phyloP scores from a whole-genome alignment of 768 basidiomycete genomes.

The Strobilomyces echinocephalus region DNA sequence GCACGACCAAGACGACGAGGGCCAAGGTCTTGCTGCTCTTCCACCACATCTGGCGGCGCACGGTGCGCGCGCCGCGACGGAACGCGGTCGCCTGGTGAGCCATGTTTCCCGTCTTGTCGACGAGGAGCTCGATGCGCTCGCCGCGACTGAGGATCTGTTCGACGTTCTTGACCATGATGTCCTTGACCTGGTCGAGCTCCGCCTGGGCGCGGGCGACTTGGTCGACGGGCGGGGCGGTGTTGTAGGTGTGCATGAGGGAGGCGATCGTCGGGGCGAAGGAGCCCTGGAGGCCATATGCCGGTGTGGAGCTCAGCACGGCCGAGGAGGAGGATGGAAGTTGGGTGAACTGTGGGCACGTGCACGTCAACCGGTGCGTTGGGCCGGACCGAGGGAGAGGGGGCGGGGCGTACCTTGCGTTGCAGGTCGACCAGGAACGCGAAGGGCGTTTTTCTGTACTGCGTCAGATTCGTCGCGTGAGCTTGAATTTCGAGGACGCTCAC shows the following conservation, averaged over 20 bases:
- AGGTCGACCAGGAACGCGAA: slow-evolving; percentile 90
- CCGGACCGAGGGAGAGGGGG: neutral
- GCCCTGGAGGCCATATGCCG: slow-evolving; percentile 65
- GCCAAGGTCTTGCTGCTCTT: slow-evolving; percentile 67
- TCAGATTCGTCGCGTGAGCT: neutral
- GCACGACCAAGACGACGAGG: slow-evolving; percentile 63
- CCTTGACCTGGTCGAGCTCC: slow-evolving; percentile 86
- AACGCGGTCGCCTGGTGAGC: slow-evolving; percentile 93
- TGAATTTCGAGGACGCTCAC: slow-evolving; percentile 31
- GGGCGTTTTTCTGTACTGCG: slow-evolving; percentile 67
- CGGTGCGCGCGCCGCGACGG: slow-evolving; percentile 79
- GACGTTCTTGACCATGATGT: slow-evolving; percentile 98
- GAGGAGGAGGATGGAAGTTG: slow-evolving; percentile 63
- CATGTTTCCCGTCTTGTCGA: slow-evolving; percentile 97
- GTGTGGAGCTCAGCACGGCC: slow-evolving; percentile 40
- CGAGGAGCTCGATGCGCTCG: slow-evolving; percentile 91
- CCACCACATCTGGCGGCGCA: slow-evolving; percentile 88
- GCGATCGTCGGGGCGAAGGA: slow-evolving; percentile 67
- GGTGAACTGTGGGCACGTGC: slow-evolving; percentile 43
- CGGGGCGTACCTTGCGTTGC: slow-evolving; percentile 58
- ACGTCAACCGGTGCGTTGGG: neutral
- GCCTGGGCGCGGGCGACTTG: slow-evolving; percentile 86
- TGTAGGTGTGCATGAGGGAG: slow-evolving; percentile 80
- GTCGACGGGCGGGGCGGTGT: slow-evolving; percentile 82
- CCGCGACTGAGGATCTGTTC: slow-evolving; percentile 93